Evolutionary conservation across 179 eudicot genomes (phyloP).

Genomic region (Spinacia oleracea): DNA sequence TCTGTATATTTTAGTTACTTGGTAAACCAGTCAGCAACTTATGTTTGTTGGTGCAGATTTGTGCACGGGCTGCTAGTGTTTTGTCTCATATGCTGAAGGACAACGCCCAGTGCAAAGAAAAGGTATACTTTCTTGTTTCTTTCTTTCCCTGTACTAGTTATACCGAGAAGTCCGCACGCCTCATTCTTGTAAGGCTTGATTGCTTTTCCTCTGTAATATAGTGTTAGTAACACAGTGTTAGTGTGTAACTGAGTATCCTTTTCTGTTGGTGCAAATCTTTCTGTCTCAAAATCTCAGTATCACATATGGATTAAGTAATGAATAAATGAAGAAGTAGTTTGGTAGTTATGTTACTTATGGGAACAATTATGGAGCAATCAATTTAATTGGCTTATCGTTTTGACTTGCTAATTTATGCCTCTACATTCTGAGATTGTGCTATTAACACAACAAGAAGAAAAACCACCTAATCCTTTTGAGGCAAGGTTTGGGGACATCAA

Average conservation of each 20-base stretch:
- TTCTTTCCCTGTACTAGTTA: conserved; percentile 6
- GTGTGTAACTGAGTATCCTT: not conserved
- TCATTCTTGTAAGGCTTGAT: not conserved
- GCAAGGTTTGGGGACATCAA: not conserved
- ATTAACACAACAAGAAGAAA: not conserved
- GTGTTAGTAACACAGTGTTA: no score
- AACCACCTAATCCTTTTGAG: not conserved
- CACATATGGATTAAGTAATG: not conserved
- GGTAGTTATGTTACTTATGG: not conserved
- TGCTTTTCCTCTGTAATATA: no score
- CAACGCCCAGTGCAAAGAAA: conserved; percentile 82
- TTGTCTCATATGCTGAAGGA: conserved; percentile 83
- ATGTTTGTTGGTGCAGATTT: conserved; percentile 56
- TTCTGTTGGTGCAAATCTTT: not conserved
- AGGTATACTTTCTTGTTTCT: conserved; percentile 41
- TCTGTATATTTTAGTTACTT: conserved; percentile 3
- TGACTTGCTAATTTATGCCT: not conserved
- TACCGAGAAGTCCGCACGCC: not conserved
- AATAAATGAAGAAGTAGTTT: not conserved
- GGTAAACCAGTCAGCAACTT: conserved; percentile 16
- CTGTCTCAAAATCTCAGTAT: not conserved
- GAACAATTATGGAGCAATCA: not conserved
- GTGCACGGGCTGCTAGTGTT: conserved; percentile 95
- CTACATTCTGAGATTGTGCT: not conserved
- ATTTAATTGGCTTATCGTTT: not conserved